Evolutionary conservation across 2,329 filamentous ascomycete species (phyloP), one percentile per base, ranked within the genome.

Genomic region (Diaporthe citriasiana): DNA sequence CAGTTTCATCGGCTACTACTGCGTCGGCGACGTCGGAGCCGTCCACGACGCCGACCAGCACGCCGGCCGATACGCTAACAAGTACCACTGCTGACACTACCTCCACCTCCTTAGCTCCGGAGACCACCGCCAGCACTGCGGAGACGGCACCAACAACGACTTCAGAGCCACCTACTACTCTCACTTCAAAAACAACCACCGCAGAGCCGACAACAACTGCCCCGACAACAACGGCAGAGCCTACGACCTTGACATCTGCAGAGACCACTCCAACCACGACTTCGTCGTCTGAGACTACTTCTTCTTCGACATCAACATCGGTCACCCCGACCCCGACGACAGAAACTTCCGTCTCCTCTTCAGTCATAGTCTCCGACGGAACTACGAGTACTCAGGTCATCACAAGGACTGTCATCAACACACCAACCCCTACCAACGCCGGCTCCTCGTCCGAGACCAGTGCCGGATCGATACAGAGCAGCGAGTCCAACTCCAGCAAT

Each of bases 401-500:
- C 45, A 75, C 74, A 17, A 56, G 55, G 51, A 75, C 74, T 33
- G 45, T 75, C n/a, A 82, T 73, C 71, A 73, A 56, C 25, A 71
- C 73, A 25, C 51, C 73, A 25, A 35, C 25, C 8, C 13, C 57
- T 5, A 70, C 65, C 63, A 42, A 22, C 9, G 65, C 72, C 17
- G 65, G 53, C 57, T 63, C 74, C 15, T 63, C 74, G 12, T 55
- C 74, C 8, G 30, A 42, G 10, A 66, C 73, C 19, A 73, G 68
- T 22, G 73, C 63, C 9, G 69, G 57, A 27, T 56, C 73, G 5
- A 72, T 73, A 72, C 78, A 81, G 17, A 78, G 79, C 0, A 78
- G 81, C 9, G 76, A 78, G 50, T 73, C 78, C 13, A 78, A 81
- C n/a, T 70, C 70, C 17, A 81, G 84, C 8, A 60, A 15, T 25